These are phyloP conservation scores for Aschersonia sp. DNA, from an alignment of 2,329 filamentous ascomycete genomes.

Conservation along the genomic window DNA sequence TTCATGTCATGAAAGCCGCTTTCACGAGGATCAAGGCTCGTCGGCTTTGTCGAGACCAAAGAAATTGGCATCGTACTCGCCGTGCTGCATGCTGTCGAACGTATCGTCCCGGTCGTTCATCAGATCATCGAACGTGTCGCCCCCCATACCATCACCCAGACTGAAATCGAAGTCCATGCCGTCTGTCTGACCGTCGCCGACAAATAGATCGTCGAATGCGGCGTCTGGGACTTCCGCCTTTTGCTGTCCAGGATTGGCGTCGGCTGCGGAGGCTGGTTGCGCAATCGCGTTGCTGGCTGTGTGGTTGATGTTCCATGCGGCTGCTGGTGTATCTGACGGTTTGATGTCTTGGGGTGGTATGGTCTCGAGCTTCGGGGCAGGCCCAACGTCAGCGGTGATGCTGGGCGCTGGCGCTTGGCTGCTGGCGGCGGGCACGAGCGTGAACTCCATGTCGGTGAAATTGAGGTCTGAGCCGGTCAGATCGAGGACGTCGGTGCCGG, in stretches of 20 bases:
- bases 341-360: too few relatives aligned
- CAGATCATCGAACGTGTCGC: constrained; percentile 34
- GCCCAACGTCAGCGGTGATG: too few relatives aligned
- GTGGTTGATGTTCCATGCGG: too few relatives aligned
- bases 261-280: too few relatives aligned
- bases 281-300: too few relatives aligned
- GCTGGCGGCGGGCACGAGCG: constrained; percentile 28
- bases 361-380: too few relatives aligned
- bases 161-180: constrained; percentile 21
- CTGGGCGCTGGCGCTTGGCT: constrained; percentile 9
- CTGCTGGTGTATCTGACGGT: too few relatives aligned
- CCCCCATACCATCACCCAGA: constrained; percentile 13
- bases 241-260: constrained; percentile 6
- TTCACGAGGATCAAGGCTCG: constrained; percentile 6
- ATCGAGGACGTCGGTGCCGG: constrained; percentile 5
- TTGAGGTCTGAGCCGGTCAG: constrained; percentile 24
- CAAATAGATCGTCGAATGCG: constrained; percentile 31
- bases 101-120: constrained; percentile 26
- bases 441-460: constrained; percentile 44
- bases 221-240: constrained; percentile 12
- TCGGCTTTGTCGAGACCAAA: constrained; percentile 23
- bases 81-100: constrained; percentile 26
- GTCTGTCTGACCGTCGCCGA: constrained; percentile 25
- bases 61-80: constrained; percentile 31
- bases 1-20: too few relatives aligned